Evolutionary conservation across 331 rosid genomes (phyloP).

Genomic region (Telfairia occidentalis): DNA sequence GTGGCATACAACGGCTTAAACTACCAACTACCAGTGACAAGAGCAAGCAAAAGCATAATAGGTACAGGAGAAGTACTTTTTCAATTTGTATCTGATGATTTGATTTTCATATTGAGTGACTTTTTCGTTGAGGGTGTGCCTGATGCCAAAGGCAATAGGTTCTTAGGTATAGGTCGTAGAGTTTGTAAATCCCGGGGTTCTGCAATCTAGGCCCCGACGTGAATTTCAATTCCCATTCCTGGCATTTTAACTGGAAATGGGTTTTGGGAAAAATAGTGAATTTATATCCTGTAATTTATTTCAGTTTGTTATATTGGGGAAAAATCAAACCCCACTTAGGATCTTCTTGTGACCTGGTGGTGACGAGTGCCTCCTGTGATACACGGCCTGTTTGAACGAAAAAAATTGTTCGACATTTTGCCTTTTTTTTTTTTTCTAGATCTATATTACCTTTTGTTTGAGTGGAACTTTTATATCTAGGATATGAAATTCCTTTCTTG

Average conservation of each 20-base stretch:
- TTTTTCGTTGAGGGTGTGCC: neutral
- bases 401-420: neutral
- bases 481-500: conserved; percentile 1
- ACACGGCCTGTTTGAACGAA: conserved; percentile 1
- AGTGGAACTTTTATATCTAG: neutral
- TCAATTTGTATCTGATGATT: conserved; percentile 36
- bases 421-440: neutral
- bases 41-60: conserved; percentile 26
- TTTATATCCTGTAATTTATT: conserved; percentile 28
- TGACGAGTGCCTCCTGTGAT: conserved; percentile 26
- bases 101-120: conserved; percentile 26
- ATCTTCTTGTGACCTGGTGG: conserved; percentile 52
- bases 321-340: conserved; percentile 33
- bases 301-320: conserved; percentile 31
- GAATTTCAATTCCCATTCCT: conserved; percentile 37
- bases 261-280: conserved; percentile 29
- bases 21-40: conserved; percentile 24
- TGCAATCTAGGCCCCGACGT: conserved; percentile 42
- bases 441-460: neutral
- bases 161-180: conserved; percentile 30
- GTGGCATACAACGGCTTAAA: conserved; percentile 30
- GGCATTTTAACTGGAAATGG: conserved; percentile 53
- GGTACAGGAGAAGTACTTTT: conserved; percentile 24
- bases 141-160: conserved; percentile 50
- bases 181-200: conserved; percentile 39